Base-by-base conservation (phyloP, 768 basidiomycete genomes). In the Hygrocybe punicea region DNA sequence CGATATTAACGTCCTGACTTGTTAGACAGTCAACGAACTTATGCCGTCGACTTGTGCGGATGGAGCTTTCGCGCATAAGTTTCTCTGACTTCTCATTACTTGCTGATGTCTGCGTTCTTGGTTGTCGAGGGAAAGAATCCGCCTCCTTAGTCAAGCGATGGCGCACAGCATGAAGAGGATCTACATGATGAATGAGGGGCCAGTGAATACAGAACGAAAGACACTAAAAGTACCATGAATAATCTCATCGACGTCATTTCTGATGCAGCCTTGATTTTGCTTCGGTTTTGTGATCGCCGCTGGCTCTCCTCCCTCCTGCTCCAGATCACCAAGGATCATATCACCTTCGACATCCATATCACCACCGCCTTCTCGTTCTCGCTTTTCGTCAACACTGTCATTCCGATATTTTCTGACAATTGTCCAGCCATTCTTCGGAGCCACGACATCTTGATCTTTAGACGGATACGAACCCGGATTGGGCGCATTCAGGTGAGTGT, bases 21-120 rank as follows among this genome's bases (percentile, higher is more conserved):
- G 78, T 80, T 42, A 96, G 72, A 68, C 89, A 93, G 57, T 89
- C 86, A 39, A 90, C 74, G 67, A 96, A 93, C 65, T 92, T 94
- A 58, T 85, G 80, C 53, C 84, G 82, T 61, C 89, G 81, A 66
- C 88, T 91, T 10, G 86, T 84, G 56, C 84, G 82, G 68, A 92
- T 88, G 9, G 90, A 92, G 16, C 82, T 80, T 69, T 91, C 87
- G 19, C 89, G 82, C 66, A 82, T 73, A 16, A 88, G 77, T 62
- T 84, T 87, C 65, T 83, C 84, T 2, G 80, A 75, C 54, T 75
- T 78, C 58, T 82, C 77, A 42, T 74, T 70, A 51, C 53, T 63
- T 45, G 50, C 60, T 39, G 60, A 64, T 35, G 70, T 58, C 40
- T 64, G 63, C 25, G 63, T 54, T 53, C 64, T 66, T 24, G 63